Evolutionary conservation across 2,329 filamentous ascomycete genomes (phyloP).

Genomic region (Lachnellula hyalina): DNA sequence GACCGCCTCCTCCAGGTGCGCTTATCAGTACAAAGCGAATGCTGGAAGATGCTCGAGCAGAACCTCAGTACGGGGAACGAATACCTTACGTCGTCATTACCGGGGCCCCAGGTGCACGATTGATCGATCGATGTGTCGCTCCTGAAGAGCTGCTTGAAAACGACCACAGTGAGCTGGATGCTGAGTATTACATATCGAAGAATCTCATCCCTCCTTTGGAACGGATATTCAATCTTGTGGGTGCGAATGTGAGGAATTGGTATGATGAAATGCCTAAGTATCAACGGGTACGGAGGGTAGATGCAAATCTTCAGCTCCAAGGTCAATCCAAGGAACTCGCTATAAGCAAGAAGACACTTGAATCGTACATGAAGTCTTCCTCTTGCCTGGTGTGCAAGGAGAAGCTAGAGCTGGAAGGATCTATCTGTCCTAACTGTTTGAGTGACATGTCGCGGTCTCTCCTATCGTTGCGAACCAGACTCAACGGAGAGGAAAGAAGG

Average conservation of each 20-base stretch:
- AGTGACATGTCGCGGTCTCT: conserved; percentile 54
- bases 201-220: conserved; percentile 93
- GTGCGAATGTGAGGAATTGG: conserved; percentile 85
- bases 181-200: conserved; percentile 95
- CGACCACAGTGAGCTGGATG: conserved; percentile 75
- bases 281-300: conserved; percentile 60
- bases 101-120: conserved; percentile 76
- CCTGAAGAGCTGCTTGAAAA: conserved; percentile 77
- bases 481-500: conserved; percentile 59
- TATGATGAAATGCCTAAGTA: conserved; percentile 96
- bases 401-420: conserved; percentile 38
- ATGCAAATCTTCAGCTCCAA: conserved; percentile 23
- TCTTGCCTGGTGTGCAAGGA: conserved; percentile 70
- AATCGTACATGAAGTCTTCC: conserved; percentile 82
- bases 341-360: conserved; percentile 62
- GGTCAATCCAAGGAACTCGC: conserved; percentile 36
- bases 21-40: conserved; percentile 82
- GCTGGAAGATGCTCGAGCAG: conserved; percentile 77
- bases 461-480: conserved; percentile 54
- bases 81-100: conserved; percentile 92
- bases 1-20: conserved; percentile 77
- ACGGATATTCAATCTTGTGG: conserved; percentile 93
- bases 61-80: conserved; percentile 92
- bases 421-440: conserved; percentile 56
- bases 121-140: conserved; percentile 85